These are phyloP conservation scores for Fagus crenata DNA, from an alignment of 306 rosid genomes.

Conservation along the genomic window DNA sequence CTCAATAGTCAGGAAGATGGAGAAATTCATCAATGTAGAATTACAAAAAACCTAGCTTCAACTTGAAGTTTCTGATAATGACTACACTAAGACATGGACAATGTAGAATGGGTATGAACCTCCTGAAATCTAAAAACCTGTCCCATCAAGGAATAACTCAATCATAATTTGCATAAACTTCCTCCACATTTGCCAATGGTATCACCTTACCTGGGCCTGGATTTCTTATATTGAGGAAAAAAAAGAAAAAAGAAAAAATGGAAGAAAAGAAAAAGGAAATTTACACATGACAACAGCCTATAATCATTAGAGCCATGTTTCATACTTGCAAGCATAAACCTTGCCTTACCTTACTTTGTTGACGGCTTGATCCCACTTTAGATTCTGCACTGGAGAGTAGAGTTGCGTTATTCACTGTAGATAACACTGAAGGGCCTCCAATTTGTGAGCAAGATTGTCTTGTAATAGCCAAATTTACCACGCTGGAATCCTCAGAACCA, in stretches of 20 bases:
- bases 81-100: background rate
- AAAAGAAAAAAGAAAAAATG: background rate
- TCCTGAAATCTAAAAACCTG: background rate
- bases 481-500: slow-evolving; percentile 46
- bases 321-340: background rate
- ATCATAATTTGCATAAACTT: background rate
- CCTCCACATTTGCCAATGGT: background rate
- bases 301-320: background rate
- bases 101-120: background rate
- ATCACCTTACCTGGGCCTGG: background rate
- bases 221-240: background rate
- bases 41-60: background rate
- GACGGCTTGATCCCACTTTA: slow-evolving; percentile 45
- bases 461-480: slow-evolving; percentile 18
- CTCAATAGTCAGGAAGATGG: background rate
- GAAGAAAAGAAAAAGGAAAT: background rate
- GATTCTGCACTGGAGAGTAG: slow-evolving; percentile 13
- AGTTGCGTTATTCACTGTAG: slow-evolving; percentile 20
- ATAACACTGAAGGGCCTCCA: slow-evolving; percentile 19
- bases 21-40: background rate
- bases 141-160: background rate
- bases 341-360: slow-evolving; percentile 50
- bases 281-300: background rate
- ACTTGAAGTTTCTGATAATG: background rate
- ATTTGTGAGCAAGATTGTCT: slow-evolving; percentile 27